Conservation (phyloP, 176 grass and related monocot genomes). For the Dactylis glomerata region DNA sequence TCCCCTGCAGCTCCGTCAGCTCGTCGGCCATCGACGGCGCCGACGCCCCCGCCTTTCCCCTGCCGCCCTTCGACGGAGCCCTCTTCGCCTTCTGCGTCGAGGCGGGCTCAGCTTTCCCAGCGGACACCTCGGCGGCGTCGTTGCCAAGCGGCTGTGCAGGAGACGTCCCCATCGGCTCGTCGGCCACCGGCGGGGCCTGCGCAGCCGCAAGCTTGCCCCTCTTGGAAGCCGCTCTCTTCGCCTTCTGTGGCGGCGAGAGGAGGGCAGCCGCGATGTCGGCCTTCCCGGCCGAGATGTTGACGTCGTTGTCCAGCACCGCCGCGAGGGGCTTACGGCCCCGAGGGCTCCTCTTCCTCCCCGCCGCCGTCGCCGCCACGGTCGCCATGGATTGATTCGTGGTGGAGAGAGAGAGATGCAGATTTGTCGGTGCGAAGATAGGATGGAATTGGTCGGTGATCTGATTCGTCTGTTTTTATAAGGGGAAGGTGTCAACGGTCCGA, state of each 20-base stretch:
- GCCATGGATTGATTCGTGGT: conserved; percentile 7
- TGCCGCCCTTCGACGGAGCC: not conserved
- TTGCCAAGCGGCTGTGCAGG: not conserved
- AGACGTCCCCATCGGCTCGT: conserved; percentile 27
- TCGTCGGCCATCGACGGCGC: conserved; percentile 37
- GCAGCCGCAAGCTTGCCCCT: not conserved
- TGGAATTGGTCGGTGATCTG: conserved; percentile 3
- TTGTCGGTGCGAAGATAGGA: not conserved
- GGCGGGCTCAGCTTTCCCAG: not conserved
- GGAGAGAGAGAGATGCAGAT: not conserved
- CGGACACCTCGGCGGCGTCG: not conserved
- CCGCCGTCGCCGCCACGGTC: conserved; percentile 24
- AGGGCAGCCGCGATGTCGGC: not conserved
- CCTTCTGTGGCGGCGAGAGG: conserved; percentile 33
- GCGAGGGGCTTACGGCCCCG: conserved; percentile 61
- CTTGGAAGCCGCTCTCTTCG: conserved; percentile 40
- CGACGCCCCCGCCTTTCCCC: not conserved
- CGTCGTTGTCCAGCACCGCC: conserved; percentile 56
- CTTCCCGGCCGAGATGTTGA: conserved; percentile 71
- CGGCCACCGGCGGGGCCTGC: not conserved
- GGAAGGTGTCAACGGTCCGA: conserved; percentile 38
- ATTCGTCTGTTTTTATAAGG: conserved; percentile 10
- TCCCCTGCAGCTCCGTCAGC: conserved; percentile 62
- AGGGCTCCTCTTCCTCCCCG: conserved; percentile 41
- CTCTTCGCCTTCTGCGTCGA: not conserved